Conservation (phyloP, 345 rosid genomes). For the Eucalyptus curtisii region DNA sequence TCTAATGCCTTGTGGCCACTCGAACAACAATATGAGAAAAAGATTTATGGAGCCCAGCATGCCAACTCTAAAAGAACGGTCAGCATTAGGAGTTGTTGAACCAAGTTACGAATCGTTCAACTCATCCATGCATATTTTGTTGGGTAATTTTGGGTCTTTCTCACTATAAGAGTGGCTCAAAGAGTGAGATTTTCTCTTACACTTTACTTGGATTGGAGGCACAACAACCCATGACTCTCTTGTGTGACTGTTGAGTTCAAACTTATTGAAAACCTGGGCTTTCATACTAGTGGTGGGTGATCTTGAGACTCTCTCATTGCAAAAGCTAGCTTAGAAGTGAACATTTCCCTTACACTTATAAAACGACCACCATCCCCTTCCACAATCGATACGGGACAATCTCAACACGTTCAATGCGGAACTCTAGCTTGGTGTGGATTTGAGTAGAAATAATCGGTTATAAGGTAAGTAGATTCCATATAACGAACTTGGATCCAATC, state of each 20-base stretch:
- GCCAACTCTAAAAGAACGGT: neutral
- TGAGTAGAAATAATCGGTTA: neutral
- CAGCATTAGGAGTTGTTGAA: neutral
- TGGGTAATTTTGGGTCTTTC: too few relatives aligned
- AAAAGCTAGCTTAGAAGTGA: too few relatives aligned
- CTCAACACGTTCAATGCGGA: neutral
- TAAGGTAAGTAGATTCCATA: neutral
- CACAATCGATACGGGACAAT: too few relatives aligned
- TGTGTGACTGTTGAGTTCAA: rapidly evolving
- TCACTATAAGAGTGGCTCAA: too few relatives aligned
- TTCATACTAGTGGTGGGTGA: too few relatives aligned
- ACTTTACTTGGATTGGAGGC: too few relatives aligned
- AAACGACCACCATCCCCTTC: rapidly evolving
- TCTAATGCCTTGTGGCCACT: neutral
- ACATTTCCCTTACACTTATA: too few relatives aligned
- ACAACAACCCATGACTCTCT: rapidly evolving
- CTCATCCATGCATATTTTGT: neutral
- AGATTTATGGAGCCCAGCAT: neutral
- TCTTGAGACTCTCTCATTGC: rapidly evolving
- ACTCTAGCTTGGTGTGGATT: neutral
- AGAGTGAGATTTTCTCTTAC: too few relatives aligned
- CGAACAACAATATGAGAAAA: neutral
- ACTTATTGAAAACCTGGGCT: too few relatives aligned
- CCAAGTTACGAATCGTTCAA: neutral
- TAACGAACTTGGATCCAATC: neutral